These are phyloP conservation scores for Fusarium longipes DNA, from an alignment of 2,329 filamentous ascomycete species.

Conservation along the genomic window DNA sequence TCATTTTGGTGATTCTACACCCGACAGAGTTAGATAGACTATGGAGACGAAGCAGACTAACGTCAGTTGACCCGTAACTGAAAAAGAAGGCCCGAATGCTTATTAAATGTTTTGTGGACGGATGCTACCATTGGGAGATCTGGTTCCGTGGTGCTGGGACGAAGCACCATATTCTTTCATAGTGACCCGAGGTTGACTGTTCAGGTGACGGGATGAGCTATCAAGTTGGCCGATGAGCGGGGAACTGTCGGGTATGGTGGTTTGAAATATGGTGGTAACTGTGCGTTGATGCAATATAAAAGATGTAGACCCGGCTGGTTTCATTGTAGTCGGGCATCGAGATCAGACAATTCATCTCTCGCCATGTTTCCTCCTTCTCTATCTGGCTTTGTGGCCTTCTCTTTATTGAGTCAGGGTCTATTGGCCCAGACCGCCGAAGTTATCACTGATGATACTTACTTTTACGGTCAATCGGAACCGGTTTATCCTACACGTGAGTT, in stretches of 20 bases:
- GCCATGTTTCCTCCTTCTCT: slow-evolving; percentile 1
- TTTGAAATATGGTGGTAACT: too few species aligned
- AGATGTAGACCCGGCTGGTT: neutral
- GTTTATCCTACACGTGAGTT: slow-evolving; percentile 19
- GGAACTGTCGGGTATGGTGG: neutral
- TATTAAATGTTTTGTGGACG: too few species aligned
- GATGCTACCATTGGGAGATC: too few species aligned
- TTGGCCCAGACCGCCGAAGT: neutral
- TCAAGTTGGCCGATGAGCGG: slow-evolving; percentile 3
- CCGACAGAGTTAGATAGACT: too few species aligned
- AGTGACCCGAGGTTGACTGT: neutral
- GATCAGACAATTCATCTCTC: neutral
- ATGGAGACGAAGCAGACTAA: too few species aligned
- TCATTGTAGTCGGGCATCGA: too few species aligned
- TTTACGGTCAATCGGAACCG: slow-evolving; percentile 10
- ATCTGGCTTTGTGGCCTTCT: slow-evolving; percentile 1
- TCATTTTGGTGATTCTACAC: too few species aligned
- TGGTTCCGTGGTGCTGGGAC: too few species aligned
- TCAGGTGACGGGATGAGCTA: neutral
- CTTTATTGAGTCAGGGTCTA: neutral
- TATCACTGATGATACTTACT: slow-evolving; percentile 2
- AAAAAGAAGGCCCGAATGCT: too few species aligned
- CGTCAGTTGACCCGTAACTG: too few species aligned
- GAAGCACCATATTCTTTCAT: neutral
- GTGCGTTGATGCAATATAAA: too few species aligned